Evolutionary conservation across 202 grass and related monocot species (phyloP), one percentile per base, ranked within the genome.

Genomic region (Hordeum pubiflorum): DNA sequence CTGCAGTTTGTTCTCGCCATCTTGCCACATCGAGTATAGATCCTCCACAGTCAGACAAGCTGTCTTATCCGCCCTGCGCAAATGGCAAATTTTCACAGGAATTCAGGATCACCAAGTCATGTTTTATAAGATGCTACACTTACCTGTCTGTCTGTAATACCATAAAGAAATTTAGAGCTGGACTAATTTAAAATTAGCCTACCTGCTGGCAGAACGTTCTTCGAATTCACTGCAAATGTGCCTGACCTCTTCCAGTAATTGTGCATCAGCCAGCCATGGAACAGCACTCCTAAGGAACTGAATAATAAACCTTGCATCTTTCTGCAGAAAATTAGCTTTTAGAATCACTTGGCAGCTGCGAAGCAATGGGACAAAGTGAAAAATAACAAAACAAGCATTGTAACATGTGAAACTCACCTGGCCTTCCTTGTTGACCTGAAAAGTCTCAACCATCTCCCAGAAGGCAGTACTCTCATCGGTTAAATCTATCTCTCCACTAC

Each of bases 1-100:
- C 20, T 74, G 60, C 72, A 92, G 6, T 48, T 81, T 89, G 14
- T 15, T 80, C 71, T 81, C 50, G 2, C 80, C 76, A 63, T 84
- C 83, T 43, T 59, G 18, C 89, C 89, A 89, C n/a, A 17, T 55
- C 1, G 63, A 77, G 72, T 76, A 80, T 29, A 91, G 61, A 37
- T 79, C 79, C 2, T 52, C 46, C 46, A 82, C 17, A 60, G 74
- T 39, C 15, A 36, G 14, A 57, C 12, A 29, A 32, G 56, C 15
- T 57, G 6, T 52, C 14, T 84, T 36, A 24, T 81, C 61, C 38
- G 14, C 4, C 55, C 89, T 92, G 79, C 37, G 8, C 37, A 62
- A 87, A 79, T 48, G n/a, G 9, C 22, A 50, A 24, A 39, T 17
- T 69, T 69, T 39, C 0, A 76, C 14, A 69, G 6, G 43, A 20